These are phyloP conservation scores for Microdochium nivale DNA, from an alignment of 2,329 filamentous ascomycete species.

Conservation along the genomic window DNA sequence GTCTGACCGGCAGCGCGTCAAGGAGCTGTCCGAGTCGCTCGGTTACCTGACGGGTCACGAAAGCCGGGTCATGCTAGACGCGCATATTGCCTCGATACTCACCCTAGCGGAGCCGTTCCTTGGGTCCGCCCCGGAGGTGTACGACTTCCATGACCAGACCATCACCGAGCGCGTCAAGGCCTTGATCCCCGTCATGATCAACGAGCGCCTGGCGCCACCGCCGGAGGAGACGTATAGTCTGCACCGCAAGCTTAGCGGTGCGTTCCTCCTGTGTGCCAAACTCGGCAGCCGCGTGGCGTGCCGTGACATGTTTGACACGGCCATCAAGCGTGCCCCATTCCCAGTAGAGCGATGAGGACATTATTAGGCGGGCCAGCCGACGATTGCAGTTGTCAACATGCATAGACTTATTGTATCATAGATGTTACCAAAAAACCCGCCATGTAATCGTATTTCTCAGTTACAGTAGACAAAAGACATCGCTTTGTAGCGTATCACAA, in stretches of 20 bases:
- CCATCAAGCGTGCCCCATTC: slow-evolving; percentile 23
- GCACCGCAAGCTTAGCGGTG: slow-evolving; percentile 90
- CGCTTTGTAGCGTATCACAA: background rate
- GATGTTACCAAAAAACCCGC: background rate
- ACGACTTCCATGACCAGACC: slow-evolving; percentile 90
- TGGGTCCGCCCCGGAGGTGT: slow-evolving; percentile 65
- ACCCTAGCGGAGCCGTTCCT: slow-evolving; percentile 91
- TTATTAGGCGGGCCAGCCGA: background rate
- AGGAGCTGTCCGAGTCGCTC: slow-evolving; percentile 61
- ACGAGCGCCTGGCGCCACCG: slow-evolving; percentile 78
- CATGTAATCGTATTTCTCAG: background rate
- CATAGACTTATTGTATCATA: background rate
- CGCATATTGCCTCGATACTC: slow-evolving; percentile 79
- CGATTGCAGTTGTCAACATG: background rate
- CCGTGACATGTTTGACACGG: slow-evolving; percentile 66
- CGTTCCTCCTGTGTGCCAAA: slow-evolving; percentile 83
- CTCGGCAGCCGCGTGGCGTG: slow-evolving; percentile 78
- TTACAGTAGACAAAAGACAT: background rate
- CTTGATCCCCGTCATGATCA: slow-evolving; percentile 88
- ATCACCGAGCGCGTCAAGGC: slow-evolving; percentile 88
- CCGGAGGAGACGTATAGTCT: slow-evolving; percentile 96
- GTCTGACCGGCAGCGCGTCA: slow-evolving; percentile 55
- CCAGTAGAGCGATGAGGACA: background rate
- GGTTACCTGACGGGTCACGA: slow-evolving; percentile 93
- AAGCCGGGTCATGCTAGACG: slow-evolving; percentile 76